Percentiles rank a stretch among this genome's conserved stretches.
Evolutionary conservation across 2,329 filamentous ascomycete species (phyloP).

Genomic region (Venturia effusa): DNA sequence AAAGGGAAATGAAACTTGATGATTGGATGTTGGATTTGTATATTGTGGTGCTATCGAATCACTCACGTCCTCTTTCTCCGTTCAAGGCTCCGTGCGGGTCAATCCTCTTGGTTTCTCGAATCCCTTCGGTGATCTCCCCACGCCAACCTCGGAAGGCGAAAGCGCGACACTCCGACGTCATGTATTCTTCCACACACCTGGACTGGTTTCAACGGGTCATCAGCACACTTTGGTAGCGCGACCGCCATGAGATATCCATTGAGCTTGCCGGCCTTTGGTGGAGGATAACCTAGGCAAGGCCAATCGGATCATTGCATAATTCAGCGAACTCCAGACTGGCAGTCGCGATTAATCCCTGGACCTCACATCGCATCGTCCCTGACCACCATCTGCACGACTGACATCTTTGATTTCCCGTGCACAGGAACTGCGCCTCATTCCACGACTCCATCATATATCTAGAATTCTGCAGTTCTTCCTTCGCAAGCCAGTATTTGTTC

Average conservation of each 20-base stretch:
- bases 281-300: not conserved
- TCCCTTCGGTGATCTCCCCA: not conserved
- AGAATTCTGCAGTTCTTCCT: not conserved
- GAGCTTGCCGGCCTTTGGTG: not conserved
- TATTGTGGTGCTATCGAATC: not conserved
- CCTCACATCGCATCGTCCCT: not conserved
- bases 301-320: not conserved
- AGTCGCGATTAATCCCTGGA: not conserved
- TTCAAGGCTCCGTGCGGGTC: no score
- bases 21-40: not conserved
- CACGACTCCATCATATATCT: not conserved
- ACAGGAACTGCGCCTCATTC: not conserved
- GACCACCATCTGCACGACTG: not conserved
- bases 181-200: not conserved
- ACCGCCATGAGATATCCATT: not conserved
- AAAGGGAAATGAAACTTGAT: not conserved
- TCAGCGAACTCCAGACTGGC: not conserved
- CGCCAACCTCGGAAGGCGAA: not conserved
- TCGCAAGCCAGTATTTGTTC: not conserved
- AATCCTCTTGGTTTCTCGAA: not conserved
- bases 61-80: no score
- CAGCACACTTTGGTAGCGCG: not conserved
- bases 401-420: not conserved
- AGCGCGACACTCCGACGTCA: not conserved
- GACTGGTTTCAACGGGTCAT: not conserved